These are phyloP conservation scores for Aspergillus pseudonomiae DNA, from an alignment of 2,329 filamentous ascomycete species.

Conservation along the genomic window DNA sequence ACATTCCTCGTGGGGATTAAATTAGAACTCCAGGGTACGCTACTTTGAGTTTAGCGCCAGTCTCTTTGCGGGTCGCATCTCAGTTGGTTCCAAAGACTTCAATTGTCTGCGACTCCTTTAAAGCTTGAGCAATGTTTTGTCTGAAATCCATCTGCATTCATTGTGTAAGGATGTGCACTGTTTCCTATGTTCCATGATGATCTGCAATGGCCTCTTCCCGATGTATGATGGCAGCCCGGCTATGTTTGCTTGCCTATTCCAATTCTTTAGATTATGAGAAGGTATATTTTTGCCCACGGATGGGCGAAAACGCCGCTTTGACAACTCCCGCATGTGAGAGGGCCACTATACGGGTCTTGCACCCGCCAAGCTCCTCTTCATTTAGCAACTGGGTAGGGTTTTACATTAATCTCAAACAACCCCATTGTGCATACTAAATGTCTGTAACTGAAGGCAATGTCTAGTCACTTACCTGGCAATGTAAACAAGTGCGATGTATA, in stretches of 20 bases:
- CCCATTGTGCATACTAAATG: not conserved
- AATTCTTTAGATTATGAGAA: not conserved
- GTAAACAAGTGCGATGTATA: not conserved
- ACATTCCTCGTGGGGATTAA: slow-evolving; percentile 14
- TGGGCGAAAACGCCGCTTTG: not conserved
- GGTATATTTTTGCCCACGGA: not conserved
- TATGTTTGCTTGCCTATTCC: not conserved
- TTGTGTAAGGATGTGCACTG: too few species aligned
- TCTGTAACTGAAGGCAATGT: not conserved
- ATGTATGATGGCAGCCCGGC: not conserved
- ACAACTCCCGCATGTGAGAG: not conserved
- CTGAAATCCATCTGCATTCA: not conserved
- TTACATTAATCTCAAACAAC: not conserved
- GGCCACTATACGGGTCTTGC: not conserved
- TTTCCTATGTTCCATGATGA: not conserved
- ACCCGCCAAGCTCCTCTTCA: not conserved
- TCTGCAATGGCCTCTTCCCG: not conserved
- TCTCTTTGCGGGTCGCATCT: slow-evolving; percentile 8
- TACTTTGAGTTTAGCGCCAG: not conserved
- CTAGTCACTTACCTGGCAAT: not conserved
- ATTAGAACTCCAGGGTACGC: slow-evolving; percentile 5
- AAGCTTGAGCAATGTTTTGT: not conserved
- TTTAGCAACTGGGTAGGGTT: not conserved
- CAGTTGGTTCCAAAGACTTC: not conserved
- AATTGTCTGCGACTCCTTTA: not conserved